These are phyloP conservation scores for Aspergillus sp. DNA, from an alignment of 2,329 filamentous ascomycete species.

Conservation along the genomic window DNA sequence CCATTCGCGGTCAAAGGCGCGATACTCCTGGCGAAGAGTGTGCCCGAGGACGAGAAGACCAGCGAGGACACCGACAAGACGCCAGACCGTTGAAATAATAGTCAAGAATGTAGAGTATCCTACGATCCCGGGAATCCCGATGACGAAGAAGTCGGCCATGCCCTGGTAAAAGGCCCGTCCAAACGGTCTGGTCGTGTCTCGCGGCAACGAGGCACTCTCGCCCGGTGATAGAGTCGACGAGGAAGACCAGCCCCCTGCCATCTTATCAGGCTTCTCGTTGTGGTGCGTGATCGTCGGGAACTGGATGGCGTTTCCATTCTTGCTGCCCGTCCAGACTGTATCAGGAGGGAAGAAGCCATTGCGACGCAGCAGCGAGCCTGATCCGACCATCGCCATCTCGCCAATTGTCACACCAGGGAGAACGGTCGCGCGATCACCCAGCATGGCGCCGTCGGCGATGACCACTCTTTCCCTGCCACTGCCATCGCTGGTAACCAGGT, in stretches of 20 bases:
- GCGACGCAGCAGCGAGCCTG: slow-evolving; percentile 52
- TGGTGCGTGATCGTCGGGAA: slow-evolving; percentile 26
- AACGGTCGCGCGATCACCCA: slow-evolving; percentile 56
- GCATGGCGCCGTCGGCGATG: slow-evolving; percentile 54
- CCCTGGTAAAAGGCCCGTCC: slow-evolving; percentile 50
- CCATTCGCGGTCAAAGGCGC: slow-evolving; percentile 4
- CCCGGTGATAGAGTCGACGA: slow-evolving; percentile 7
- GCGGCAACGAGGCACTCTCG: slow-evolving; percentile 17
- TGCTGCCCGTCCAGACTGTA: slow-evolving; percentile 55
- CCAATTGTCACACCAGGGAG: slow-evolving; percentile 54
- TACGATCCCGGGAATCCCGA: slow-evolving; percentile 1
- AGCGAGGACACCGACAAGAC: neutral
- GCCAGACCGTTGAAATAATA: neutral
- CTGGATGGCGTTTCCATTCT: slow-evolving; percentile 52
- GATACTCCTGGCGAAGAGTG: neutral
- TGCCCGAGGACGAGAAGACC: slow-evolving; percentile 1
- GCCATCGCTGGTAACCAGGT: slow-evolving; percentile 56
- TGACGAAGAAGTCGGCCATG: slow-evolving; percentile 3
- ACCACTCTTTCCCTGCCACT: slow-evolving; percentile 49
- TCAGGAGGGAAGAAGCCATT: slow-evolving; percentile 46
- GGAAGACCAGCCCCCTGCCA: neutral
- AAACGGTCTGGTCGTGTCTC: slow-evolving; percentile 38
- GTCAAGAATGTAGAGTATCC: neutral
- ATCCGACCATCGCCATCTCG: slow-evolving; percentile 53
- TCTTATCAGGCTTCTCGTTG: neutral